Base-by-base conservation (phyloP, 2,329 filamentous ascomycete genomes). In the Chaetomium olivaceum region DNA sequence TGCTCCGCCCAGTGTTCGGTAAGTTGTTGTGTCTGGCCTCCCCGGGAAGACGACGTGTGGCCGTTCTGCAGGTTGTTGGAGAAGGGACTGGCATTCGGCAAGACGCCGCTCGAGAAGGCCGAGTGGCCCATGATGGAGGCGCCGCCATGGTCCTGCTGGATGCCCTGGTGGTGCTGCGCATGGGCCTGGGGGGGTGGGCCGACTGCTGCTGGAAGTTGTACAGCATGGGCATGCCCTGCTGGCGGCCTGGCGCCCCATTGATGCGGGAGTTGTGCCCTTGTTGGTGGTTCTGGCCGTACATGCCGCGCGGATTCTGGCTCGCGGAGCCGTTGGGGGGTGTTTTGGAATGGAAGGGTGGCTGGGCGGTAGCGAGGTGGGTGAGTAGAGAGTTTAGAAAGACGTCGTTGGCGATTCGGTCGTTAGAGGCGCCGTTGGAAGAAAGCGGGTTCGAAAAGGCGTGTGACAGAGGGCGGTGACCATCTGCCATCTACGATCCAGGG, bases 1-100 rank as follows among this genome's bases (percentile, higher is more conserved):
- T 99, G 95, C 75, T 95, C 90, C 69, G 90, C 88, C 93, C 93
- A 98, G 77, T 96, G 91, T 71, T 89, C 87, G 69, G 80, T 87
- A 54, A 83, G 77, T 63, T 80, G 82, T 63, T 84, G 84, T 29
- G 78, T 77, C 69, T 86, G 85, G 3, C 79, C 80, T 36, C 78
- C 80, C 58, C 86, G 79, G 21, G 81, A 77, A 58, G 79, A 80
- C 19, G 78, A 75, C 7, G 79, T 74, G 63, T 87, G 85, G 43
- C 86, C 86, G 72, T 88, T 89, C 62, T 86, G 84, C 36, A 88
- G 76, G 66, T 76, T 80, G 69, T 76, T 81, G 11, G 82, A 83
- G 72, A 87, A 89, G 9, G 85, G 82, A 61, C 87, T 87, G 39
- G 87, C 83, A 71, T 84, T 91, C 6, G 88, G 83, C 69, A 92